phyloP scores from a whole-genome alignment of 441 rosid genomes.

The Cnidoscolus chayamansa region DNA sequence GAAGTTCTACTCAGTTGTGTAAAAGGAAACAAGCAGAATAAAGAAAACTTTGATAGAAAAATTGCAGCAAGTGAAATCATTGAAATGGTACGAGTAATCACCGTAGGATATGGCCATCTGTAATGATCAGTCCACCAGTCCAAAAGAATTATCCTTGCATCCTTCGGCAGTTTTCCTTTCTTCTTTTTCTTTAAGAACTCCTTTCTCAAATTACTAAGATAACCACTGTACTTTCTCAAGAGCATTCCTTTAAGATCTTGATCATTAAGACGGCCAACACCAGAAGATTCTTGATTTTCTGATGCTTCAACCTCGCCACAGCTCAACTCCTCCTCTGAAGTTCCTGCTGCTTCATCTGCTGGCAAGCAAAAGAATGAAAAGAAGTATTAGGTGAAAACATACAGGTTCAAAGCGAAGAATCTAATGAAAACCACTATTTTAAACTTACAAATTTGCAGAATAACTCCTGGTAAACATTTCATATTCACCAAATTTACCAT shows the following conservation, averaged over 20 bases:
- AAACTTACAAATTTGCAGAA: too few species aligned
- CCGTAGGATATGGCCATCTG: conserved; percentile 78
- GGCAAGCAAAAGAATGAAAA: background rate
- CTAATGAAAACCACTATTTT: too few species aligned
- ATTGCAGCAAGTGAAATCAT: background rate
- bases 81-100: conserved; percentile 12
- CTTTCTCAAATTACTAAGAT: conserved; percentile 46
- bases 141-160: conserved; percentile 44
- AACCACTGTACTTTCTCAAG: conserved; percentile 51
- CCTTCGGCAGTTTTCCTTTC: conserved; percentile 64
- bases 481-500: background rate
- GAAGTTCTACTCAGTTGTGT: too few species aligned
- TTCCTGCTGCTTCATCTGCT: conserved; percentile 45
- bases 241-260: conserved; percentile 46
- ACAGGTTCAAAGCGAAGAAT: background rate
- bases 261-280: background rate
- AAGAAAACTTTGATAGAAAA: background rate
- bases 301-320: conserved; percentile 40
- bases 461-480: background rate
- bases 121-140: conserved; percentile 62
- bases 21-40: background rate
- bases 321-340: conserved; percentile 48
- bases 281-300: conserved; percentile 30
- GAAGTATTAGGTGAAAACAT: background rate
- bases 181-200: conserved; percentile 60